Evolutionary conservation across 768 basidiomycete species (phyloP), one percentile per base, ranked within the genome.

Genomic region (Antrodiella citrinella): DNA sequence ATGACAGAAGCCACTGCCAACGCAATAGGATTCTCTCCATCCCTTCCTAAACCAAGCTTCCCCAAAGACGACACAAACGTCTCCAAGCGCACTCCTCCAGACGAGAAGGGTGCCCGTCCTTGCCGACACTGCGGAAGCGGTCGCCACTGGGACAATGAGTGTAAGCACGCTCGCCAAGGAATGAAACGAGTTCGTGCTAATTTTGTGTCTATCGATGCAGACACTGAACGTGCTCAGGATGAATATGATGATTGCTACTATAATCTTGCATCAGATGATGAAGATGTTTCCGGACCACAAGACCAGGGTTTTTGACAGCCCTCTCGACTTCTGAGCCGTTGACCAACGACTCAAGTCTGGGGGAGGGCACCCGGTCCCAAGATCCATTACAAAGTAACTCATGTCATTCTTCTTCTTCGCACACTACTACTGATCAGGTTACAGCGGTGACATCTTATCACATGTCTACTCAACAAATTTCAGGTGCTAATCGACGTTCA

Each of bases 141-240:
- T 0, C 64, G 66, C 25, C 68, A 69, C 41, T 69, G 67, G 69
- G 63, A 70, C 44, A 39, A 51, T 1, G 65, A 69, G 10, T 68
- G 69, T 50, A 62, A 59, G 20, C 51, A 69, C 50, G 44, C 64
- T 5, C 44, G 47, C 43, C 55, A 60, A 35, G 51, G 53, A 2
- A 46, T 26, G 23, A 50, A 53, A 13, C 11, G 45, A 9, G 65
- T 58, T 2, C 51, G 64, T 38, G 59, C 49, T 9, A 62, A 66
- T 21, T 21, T 56, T 3, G 54, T 51, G 10, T 22, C 10, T 1
- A n/a, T n/a, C n/a, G n/a, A n/a, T n/a, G n/a, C 39, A 5, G 20
- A 42, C 0, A 19, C 20, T 3, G 59, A 65, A 5, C 57, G 63
- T 23, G 63, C 63, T 10, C 59, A 62, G 46, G 54, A 59, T 2